Conservation (phyloP, 352 stramenopile species). For the Phytophthora tubulina region DNA sequence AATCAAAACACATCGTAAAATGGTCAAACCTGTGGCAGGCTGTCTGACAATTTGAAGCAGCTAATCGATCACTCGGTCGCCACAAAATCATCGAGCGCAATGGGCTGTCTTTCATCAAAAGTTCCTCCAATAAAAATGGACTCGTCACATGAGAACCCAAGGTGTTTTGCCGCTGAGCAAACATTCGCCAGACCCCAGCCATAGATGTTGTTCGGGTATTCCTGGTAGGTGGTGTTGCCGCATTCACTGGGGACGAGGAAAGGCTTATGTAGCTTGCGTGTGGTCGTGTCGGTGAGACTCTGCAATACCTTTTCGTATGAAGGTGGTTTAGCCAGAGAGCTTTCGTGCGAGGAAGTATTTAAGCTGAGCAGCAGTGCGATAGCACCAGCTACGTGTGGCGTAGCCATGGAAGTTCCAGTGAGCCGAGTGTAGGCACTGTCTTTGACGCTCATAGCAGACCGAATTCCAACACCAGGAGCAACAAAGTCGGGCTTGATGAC, state of each 20-base stretch:
- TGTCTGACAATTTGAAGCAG: not conserved
- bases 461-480: slow-evolving; percentile 72
- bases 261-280: slow-evolving; percentile 61
- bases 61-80: slow-evolving; percentile 33
- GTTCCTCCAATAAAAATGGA: not conserved
- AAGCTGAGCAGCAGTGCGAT: slow-evolving; percentile 69
- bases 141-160: slow-evolving; percentile 54
- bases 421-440: slow-evolving; percentile 69
- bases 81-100: slow-evolving; percentile 24
- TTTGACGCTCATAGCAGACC: slow-evolving; percentile 66
- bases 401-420: slow-evolving; percentile 83
- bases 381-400: slow-evolving; percentile 69
- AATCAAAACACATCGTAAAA: slow-evolving; percentile 2
- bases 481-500: slow-evolving; percentile 83
- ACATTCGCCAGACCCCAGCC: slow-evolving; percentile 70
- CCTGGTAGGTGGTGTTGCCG: slow-evolving; percentile 67
- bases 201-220: slow-evolving; percentile 86
- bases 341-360: slow-evolving; percentile 21
- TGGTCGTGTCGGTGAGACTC: slow-evolving; percentile 51
- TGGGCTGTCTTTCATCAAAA: slow-evolving; percentile 8
- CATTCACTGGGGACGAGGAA: slow-evolving; percentile 75
- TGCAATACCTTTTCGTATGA: slow-evolving; percentile 47
- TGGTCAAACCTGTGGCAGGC: not conserved
- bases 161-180: slow-evolving; percentile 49
- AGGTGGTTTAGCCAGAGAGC: slow-evolving; percentile 15